Evolutionary conservation across 2,329 filamentous ascomycete genomes (phyloP).

Genomic region (Teratosphaeria gauchensis): DNA sequence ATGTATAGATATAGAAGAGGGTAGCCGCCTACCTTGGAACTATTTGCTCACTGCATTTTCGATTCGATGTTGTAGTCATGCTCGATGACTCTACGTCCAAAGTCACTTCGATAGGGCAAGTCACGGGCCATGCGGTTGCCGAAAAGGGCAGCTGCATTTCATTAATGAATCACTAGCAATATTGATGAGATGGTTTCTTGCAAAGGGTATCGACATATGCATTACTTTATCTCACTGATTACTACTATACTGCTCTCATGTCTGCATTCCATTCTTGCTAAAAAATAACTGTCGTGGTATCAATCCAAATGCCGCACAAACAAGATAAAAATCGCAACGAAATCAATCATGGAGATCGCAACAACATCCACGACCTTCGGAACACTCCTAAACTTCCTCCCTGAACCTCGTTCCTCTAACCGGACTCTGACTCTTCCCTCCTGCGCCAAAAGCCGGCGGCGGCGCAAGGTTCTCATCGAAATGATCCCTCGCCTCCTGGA

Average conservation of each 20-base stretch:
- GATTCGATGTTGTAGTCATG: neutral
- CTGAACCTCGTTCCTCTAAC: constrained; percentile 33
- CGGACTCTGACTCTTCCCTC: constrained; percentile 39
- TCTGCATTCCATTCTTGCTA: neutral
- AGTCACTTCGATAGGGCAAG: neutral
- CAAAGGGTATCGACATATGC: neutral
- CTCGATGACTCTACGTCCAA: neutral
- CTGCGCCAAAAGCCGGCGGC: constrained; percentile 29
- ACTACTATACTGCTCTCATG: too few relatives aligned
- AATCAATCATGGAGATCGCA: neutral
- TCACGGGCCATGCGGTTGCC: neutral
- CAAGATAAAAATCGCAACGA: neutral
- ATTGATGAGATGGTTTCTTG: neutral
- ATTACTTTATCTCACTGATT: neutral
- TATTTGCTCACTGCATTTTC: too few relatives aligned
- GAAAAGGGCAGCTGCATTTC: too few relatives aligned
- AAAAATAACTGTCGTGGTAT: neutral
- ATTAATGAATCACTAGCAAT: too few relatives aligned
- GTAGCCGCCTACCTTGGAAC: too few relatives aligned
- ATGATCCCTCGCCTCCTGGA: constrained; percentile 43
- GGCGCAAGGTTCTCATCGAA: constrained; percentile 40
- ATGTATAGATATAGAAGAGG: too few relatives aligned
- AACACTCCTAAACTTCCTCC: constrained; percentile 5
- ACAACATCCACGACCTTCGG: neutral
- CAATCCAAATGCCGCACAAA: neutral